Evolutionary conservation across 768 basidiomycete genomes (phyloP).

Genomic region (Pleurotus salmoneostramineus): DNA sequence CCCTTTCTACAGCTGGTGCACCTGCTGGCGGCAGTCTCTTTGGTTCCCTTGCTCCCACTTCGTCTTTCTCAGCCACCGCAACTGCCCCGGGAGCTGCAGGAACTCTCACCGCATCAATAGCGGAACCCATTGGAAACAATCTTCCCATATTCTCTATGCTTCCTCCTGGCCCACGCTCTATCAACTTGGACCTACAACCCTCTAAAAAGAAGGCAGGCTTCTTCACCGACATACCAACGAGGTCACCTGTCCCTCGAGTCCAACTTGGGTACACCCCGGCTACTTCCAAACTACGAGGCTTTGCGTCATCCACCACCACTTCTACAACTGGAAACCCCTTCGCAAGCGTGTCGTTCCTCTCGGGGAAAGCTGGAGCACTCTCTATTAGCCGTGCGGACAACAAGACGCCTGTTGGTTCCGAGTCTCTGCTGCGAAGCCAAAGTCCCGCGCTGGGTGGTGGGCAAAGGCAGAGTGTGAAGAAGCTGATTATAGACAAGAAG

Average conservation of each 20-base stretch:
- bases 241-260: slow-evolving; percentile 66
- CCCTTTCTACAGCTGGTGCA: slow-evolving; percentile 26
- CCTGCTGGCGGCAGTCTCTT: slow-evolving; percentile 33
- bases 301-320: slow-evolving; percentile 44
- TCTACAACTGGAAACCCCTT: slow-evolving; percentile 34
- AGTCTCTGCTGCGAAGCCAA: slow-evolving; percentile 57
- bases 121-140: slow-evolving; percentile 75
- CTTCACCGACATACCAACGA: slow-evolving; percentile 72
- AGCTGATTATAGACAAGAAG: slow-evolving; percentile 85
- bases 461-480: slow-evolving; percentile 82
- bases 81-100: slow-evolving; percentile 48
- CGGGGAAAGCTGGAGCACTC: slow-evolving; percentile 54
- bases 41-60: slow-evolving; percentile 30
- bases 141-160: slow-evolving; percentile 74
- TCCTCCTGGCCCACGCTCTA: slow-evolving; percentile 63
- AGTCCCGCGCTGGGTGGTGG: slow-evolving; percentile 69
- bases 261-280: slow-evolving; percentile 64
- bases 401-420: slow-evolving; percentile 42
- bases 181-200: slow-evolving; percentile 52
- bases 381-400: slow-evolving; percentile 46
- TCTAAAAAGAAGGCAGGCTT: slow-evolving; percentile 76
- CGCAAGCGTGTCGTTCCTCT: slow-evolving; percentile 41
- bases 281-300: slow-evolving; percentile 70
- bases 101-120: slow-evolving; percentile 78
- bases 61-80: slow-evolving; percentile 35